Percentiles rank a stretch among this genome's conserved stretches.
Evolutionary conservation across 306 rosid species (phyloP).

Genomic region (Senna siamea): DNA sequence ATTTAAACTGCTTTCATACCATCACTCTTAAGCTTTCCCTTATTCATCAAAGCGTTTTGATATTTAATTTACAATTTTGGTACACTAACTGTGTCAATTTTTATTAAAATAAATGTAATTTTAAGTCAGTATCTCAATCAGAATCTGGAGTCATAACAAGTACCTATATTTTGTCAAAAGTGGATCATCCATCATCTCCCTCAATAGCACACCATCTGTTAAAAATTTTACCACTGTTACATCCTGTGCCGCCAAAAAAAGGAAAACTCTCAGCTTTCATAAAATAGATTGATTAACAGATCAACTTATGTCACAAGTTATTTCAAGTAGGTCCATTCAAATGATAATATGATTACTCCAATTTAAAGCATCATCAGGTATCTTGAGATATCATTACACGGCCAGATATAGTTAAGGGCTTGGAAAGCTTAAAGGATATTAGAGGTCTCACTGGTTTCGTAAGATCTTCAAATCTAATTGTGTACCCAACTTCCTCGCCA

Average conservation of each 20-base stretch:
- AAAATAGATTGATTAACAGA: not conserved
- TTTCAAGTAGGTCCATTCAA: not conserved
- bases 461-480: constrained; percentile 90
- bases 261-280: constrained; percentile 40
- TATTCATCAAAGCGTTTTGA: not conserved
- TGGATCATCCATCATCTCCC: constrained; percentile 99
- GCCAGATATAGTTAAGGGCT: not conserved
- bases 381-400: not conserved
- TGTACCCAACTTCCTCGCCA: constrained; percentile 93
- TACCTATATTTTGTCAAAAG: constrained; percentile 97
- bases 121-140: not conserved
- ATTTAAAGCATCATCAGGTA: not conserved
- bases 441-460: constrained; percentile 63
- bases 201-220: constrained; percentile 84
- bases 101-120: not conserved
- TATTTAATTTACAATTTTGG: no score
- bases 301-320: not conserved
- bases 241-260: constrained; percentile 77
- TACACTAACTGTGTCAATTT: not conserved
- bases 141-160: not conserved
- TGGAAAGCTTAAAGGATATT: not conserved
- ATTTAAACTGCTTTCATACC: not conserved
- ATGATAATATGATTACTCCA: constrained; percentile 2
- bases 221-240: constrained; percentile 80
- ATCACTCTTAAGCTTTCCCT: not conserved